Conservation (phyloP, 176 grass and related monocot species). For the Musa troglodytarum region DNA sequence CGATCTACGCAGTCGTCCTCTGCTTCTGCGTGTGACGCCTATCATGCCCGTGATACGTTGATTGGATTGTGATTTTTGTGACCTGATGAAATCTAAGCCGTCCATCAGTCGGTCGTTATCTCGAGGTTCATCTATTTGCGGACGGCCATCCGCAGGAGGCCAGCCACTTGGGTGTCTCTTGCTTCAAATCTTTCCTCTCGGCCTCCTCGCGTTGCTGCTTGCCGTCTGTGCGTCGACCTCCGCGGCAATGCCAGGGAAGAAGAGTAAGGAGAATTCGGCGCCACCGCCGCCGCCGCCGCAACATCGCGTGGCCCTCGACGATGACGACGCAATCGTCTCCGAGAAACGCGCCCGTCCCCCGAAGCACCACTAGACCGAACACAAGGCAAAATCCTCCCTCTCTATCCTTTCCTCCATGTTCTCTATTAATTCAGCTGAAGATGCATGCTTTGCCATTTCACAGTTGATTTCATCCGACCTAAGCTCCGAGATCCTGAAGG, state of each 20-base stretch:
- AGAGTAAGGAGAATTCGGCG: conserved; percentile 37
- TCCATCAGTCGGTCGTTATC: too few relatives aligned
- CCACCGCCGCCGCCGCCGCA: conserved; percentile 1
- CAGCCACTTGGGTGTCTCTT: too few relatives aligned
- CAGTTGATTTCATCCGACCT: conserved; percentile 48
- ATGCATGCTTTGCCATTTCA: neutral
- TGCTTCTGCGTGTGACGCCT: too few relatives aligned
- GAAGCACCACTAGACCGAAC: conserved; percentile 58
- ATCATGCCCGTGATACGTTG: too few relatives aligned
- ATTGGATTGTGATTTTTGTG: too few relatives aligned
- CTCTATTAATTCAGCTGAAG: neutral
- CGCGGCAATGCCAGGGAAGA: conserved; percentile 33
- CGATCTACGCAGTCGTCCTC: too few relatives aligned
- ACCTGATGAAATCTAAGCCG: too few relatives aligned
- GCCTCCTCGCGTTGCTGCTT: neutral
- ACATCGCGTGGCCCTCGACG: conserved; percentile 37
- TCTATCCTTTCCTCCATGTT: neutral
- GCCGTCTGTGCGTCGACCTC: neutral
- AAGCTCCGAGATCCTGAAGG: conserved; percentile 73
- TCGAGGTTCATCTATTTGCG: too few relatives aligned
- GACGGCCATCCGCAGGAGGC: too few relatives aligned
- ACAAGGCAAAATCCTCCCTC: conserved; percentile 29
- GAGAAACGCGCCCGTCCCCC: conserved; percentile 52
- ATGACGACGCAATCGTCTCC: conserved; percentile 36
- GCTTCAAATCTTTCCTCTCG: neutral